These are phyloP conservation scores for Haematococcus lacustris DNA, from an alignment of 139 green algal species.

Conservation along the genomic window DNA sequence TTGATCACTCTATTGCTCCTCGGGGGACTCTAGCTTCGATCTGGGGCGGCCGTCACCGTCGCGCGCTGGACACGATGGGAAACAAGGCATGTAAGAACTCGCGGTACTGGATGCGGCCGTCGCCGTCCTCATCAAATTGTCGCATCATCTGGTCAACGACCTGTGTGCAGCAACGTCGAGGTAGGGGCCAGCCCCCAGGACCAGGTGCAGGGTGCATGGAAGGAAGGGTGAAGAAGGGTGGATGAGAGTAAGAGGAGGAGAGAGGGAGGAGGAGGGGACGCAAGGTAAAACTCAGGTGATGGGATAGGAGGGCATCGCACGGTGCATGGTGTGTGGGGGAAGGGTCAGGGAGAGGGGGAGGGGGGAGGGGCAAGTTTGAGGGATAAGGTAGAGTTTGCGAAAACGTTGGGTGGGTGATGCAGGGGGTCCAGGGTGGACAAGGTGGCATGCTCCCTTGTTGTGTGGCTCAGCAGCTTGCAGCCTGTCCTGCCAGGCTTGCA, in stretches of 20 bases:
- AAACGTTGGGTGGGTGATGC: no score
- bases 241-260: neutral
- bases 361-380: no score
- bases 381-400: no score
- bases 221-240: neutral
- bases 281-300: neutral
- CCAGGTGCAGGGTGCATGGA: neutral
- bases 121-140: constrained; percentile 23
- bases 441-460: no score
- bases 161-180: neutral
- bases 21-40: no score
- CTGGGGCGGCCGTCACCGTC: no score
- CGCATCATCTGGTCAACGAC: constrained; percentile 22
- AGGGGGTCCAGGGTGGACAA: no score
- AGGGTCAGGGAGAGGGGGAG: no score
- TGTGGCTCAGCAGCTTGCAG: no score
- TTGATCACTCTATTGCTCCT: no score
- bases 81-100: neutral
- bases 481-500: no score
- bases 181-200: neutral
- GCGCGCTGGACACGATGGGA: no score
- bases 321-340: neutral
- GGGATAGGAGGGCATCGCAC: neutral
- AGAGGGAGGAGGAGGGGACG: neutral
- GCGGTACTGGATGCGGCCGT: constrained; percentile 14